Base-by-base conservation (phyloP, 1,284 basidiomycete genomes). In the Papiliotrema fonsecae region DNA sequence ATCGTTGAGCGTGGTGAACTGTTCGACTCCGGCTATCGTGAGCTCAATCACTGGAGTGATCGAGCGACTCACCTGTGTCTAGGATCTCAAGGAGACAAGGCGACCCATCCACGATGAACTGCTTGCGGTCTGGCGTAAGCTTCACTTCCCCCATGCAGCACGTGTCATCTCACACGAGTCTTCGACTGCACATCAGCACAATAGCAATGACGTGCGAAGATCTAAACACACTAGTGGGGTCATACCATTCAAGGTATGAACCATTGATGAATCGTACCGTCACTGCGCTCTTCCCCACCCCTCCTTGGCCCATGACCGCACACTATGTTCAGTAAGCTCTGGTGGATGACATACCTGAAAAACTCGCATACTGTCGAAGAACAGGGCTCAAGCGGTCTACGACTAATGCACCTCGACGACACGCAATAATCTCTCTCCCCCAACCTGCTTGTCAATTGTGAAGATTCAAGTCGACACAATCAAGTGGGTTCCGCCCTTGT, bases 251-350 rank as follows among this genome's bases (percentile, higher is more conserved):
- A n/a, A 63, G 31, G 50, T 60, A 68, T 11, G 51, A 56, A 13
- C 61, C 61, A 36, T 61, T 61, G 49, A 68, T 59, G 48, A 70
- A 67, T 21, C 62, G 55, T 6, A 65, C 57, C 24, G 64, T 65
- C 11, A 69, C 24, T 10, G 65, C 58, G 7, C 51, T 54, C 52
- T 70, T 70, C 7, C 68, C 68, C 6, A 70, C 67, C 11, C 68
- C 68, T 35, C 65, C 64, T 6, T 58, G 51, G n/a, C 67, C 64
- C 58, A 68, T 59, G 7, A 67, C 62, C 2, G 60, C 63, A 37
- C 56, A 56, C 62, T 65, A 39, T 14, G 4, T 26, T 10, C n/a
- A 5, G 14, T 27, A n/a, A n/a, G 25, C n/a, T n/a, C 5, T 35
- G 34, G 25, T 16, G 6, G 5, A 26, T 24, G 25, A 6, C 41